Conservation (phyloP, 2,329 filamentous ascomycete genomes). For the Macroventuria anomochaeta region DNA sequence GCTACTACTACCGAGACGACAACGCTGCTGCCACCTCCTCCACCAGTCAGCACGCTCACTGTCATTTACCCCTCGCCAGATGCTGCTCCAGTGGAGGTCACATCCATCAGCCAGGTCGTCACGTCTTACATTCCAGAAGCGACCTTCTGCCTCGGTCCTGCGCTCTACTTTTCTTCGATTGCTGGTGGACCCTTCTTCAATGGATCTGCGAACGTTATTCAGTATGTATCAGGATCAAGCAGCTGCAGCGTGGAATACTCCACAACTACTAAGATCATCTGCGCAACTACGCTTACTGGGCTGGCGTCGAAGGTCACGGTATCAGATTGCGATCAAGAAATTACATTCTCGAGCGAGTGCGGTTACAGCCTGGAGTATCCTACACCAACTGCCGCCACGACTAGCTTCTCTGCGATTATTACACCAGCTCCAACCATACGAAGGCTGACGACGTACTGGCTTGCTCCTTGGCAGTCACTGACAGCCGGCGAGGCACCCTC, state of each 20-base stretch:
- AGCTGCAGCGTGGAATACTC: conserved; percentile 52
- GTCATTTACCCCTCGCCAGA: conserved; percentile 53
- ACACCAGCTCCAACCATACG: conserved; percentile 50
- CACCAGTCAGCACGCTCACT: conserved; percentile 36
- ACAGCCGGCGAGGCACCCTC: conserved; percentile 48
- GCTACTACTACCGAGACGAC: conserved; percentile 7
- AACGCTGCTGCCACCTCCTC: neutral
- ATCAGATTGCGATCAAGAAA: conserved; percentile 52
- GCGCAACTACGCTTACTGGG: conserved; percentile 53
- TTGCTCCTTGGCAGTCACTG: conserved; percentile 54
- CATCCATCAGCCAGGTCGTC: conserved; percentile 52
- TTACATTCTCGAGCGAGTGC: conserved; percentile 56
- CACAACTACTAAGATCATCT: conserved; percentile 52
- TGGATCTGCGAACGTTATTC: conserved; percentile 41
- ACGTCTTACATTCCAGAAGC: conserved; percentile 52
- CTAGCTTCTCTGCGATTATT: conserved; percentile 24
- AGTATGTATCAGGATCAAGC: conserved; percentile 28
- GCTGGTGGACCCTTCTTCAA: conserved; percentile 48
- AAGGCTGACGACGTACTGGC: conserved; percentile 52
- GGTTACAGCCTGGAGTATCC: conserved; percentile 52
- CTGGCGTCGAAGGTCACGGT: conserved; percentile 51
- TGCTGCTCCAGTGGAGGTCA: conserved; percentile 51
- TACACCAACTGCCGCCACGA: conserved; percentile 31
- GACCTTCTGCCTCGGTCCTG: conserved; percentile 52
- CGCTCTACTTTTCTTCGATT: conserved; percentile 44